Base-by-base conservation (phyloP, 176 grass and related monocot species). In the Rhynchospora pubera region DNA sequence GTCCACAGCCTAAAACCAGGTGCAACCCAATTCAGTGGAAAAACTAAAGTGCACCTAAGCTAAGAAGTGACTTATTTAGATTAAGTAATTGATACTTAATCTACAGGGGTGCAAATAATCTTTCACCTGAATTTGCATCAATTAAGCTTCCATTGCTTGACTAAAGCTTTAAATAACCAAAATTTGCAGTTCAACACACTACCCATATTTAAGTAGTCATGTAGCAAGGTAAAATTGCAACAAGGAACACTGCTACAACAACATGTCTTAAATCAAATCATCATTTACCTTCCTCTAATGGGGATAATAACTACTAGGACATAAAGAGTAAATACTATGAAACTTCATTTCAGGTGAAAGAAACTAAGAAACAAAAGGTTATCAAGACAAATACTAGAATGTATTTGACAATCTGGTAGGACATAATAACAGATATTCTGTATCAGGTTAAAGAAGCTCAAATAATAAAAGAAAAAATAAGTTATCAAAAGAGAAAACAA, bases 1-100 rank as follows among this genome's bases (percentile, higher is more conserved):
- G 88, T 93, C 92, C 95, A 98, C 74, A 98, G 81, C 85, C 95
- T 98, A 89, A 86, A 28, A 52, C 34, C 9, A 58, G 39, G 55
- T 63, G 61, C 39, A 57, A 43, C 11, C 52, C 39, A 30, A 83
- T 65, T 65, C 56, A 78, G 78, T 66, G 30, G 58, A 9, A 82
- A 58, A 67, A 19, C 76, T 58, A 47, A 9, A 42, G 42, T 55
- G 61, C 23, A 61, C 15, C 19, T 77, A 14, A 83, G 15, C 70
- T 52, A 9, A 3, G 8, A 39, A 5, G 46, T 74, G 51, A 51
- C 7, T 74, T 52, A 50, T 65, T 1, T 65, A 28, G 12, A 24
- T 65, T 65, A 12, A 65, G 13, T 14, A 32, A 15, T 52, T 51
- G 51, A 51, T 46, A 74, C 4, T 14, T 52, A n/a, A 74, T 45